Evolutionary conservation across 2,329 filamentous ascomycete species (phyloP), one percentile per base, ranked within the genome.

Genomic region (Sporothrix mexicana): DNA sequence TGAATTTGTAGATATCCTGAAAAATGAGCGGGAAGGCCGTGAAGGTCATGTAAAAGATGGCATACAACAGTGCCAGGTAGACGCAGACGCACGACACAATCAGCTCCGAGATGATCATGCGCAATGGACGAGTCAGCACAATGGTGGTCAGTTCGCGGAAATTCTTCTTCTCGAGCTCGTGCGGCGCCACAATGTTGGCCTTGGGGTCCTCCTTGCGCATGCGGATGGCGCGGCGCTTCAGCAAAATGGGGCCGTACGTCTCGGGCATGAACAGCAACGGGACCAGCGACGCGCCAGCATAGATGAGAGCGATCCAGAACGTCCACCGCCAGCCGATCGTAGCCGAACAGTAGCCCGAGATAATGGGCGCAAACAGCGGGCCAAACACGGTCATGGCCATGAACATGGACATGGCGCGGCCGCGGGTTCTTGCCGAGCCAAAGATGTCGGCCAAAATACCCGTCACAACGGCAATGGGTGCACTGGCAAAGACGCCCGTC

Each of bases 11-110:
- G 3, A 90, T 78, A 30, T 81, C 78, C 75, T 87, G 83, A 79
- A 93, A 95, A 75, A 94, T 91, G 74, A 91, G 85, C 1, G 90
- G 90, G 79, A 91, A 95, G 2, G 91, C 91, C 79, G 93, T 89
- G 77, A 95, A 93, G 78, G 90, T 93, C 81, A 95, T 92, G 84
- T 88, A 88, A 78, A 88, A 88, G 76, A 88, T 87, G 67, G 84
- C 87, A 78, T 94, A 95, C 47, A 90, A 86, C 41, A 95, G 84
- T 47, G 92, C 89, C 12, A 94, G 84, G 80, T 94, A 95, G 78
- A 88, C 78, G 79, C 90, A 93, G 0, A 87, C 88, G 67, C 89
- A 91, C 30, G 90, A 84, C 8, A 95, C 92, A 68, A 95, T 92
- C 67, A 91, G 90, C 78, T 96, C 93, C 59, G 87, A 90, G 69